These are phyloP conservation scores for Knoxia roxburghii DNA, from an alignment of 257 asterid species.

Conservation along the genomic window DNA sequence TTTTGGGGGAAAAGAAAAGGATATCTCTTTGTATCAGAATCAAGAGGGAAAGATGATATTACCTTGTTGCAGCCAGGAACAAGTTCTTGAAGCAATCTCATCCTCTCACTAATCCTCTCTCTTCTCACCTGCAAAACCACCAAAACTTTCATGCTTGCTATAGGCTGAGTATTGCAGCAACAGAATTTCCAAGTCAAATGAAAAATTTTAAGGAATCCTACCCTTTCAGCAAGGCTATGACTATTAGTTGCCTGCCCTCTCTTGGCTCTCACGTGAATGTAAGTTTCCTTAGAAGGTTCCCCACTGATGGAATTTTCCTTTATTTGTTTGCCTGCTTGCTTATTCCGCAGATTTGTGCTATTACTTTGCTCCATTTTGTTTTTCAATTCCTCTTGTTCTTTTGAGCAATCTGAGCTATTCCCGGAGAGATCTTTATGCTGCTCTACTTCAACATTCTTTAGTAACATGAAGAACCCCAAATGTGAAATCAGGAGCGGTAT, in stretches of 20 bases:
- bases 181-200: not conserved
- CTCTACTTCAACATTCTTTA: conserved; percentile 51
- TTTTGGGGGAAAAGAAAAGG: not conserved
- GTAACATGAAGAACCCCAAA: conserved; percentile 8
- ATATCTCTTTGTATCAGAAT: not conserved
- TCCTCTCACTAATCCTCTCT: conserved; percentile 91
- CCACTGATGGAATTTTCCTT: conserved; percentile 43
- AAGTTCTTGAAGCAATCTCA: conserved; percentile 90
- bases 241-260: conserved; percentile 95
- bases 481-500: conserved; percentile 3
- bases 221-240: conserved; percentile 98
- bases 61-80: conserved; percentile 98
- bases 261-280: conserved; percentile 84
- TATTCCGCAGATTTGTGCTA: conserved; percentile 27
- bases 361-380: conserved; percentile 35
- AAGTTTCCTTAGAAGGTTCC: conserved; percentile 65
- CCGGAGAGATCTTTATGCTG: conserved; percentile 42
- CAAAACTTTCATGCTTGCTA: not conserved
- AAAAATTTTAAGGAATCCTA: conserved; percentile 17
- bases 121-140: conserved; percentile 66
- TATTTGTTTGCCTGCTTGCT: conserved; percentile 48
- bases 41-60: not conserved
- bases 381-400: conserved; percentile 41
- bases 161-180: conserved; percentile 3
- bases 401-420: conserved; percentile 40